A percentile compares a stretch with the other conserved stretches of the same genome.
Evolutionary conservation across 306 rosid genomes (phyloP).

Genomic region (Chamaecrista fasciculata): DNA sequence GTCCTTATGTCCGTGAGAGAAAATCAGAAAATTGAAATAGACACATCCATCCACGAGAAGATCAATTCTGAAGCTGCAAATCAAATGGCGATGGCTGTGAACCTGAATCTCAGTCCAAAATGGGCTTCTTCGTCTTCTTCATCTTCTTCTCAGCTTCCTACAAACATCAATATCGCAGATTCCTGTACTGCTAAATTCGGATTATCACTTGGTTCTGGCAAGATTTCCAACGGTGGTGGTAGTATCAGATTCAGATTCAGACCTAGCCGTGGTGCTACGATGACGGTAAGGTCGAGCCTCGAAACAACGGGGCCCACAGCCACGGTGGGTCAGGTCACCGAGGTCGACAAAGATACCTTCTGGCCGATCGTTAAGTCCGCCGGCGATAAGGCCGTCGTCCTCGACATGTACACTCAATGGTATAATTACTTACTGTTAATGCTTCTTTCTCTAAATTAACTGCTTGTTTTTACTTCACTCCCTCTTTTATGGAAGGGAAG

Average conservation of each 20-base stretch:
- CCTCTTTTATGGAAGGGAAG: too few species aligned
- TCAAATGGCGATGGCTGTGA: slow-evolving; percentile 50
- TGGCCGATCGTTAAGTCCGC: slow-evolving; percentile 97
- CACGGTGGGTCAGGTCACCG: slow-evolving; percentile 77
- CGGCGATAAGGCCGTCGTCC: slow-evolving; percentile 83
- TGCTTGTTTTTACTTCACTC: too few species aligned
- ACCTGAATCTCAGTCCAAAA: slow-evolving; percentile 41
- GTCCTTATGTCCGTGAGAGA: neutral
- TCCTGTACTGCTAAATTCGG: neutral
- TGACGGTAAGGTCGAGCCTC: slow-evolving; percentile 60
- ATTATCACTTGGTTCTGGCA: slow-evolving; percentile 2
- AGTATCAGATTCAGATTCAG: neutral
- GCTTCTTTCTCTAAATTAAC: neutral
- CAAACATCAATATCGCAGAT: slow-evolving; percentile 11
- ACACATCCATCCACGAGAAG: too few species aligned
- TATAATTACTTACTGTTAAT: slow-evolving; percentile 53
- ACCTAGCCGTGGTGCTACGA: neutral
- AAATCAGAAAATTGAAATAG: neutral
- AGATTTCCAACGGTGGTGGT: slow-evolving; percentile 11
- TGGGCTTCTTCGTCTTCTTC: slow-evolving; percentile 4
- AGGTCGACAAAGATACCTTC: slow-evolving; percentile 87
- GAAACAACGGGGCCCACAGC: slow-evolving; percentile 63
- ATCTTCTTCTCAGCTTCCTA: slow-evolving; percentile 13
- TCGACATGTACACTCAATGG: slow-evolving; percentile 99
- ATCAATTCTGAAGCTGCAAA: neutral